These are phyloP conservation scores for Ceraceosorus guamensis DNA, from an alignment of 1,284 basidiomycete species.

Conservation along the genomic window DNA sequence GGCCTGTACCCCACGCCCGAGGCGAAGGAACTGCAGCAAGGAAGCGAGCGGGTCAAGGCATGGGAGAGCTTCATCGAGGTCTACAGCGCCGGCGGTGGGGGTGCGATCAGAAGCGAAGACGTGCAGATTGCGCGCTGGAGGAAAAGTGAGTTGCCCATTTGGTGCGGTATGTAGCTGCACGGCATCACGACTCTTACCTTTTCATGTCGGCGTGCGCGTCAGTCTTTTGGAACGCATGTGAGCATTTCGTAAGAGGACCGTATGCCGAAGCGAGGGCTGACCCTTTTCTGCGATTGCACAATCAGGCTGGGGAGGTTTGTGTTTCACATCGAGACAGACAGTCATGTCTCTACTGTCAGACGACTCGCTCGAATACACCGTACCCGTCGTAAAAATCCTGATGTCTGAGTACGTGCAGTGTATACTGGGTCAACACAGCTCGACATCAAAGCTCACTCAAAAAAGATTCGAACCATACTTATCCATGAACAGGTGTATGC, in stretches of 20 bases:
- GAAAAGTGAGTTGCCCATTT: slow-evolving; percentile 38
- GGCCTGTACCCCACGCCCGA: slow-evolving; percentile 37
- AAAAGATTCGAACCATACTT: neutral
- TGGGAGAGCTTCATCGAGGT: slow-evolving; percentile 47
- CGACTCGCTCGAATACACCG: slow-evolving; percentile 44
- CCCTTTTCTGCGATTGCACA: slow-evolving; percentile 2
- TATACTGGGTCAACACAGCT: too few relatives aligned
- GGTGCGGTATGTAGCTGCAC: neutral
- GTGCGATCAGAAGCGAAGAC: slow-evolving; percentile 48
- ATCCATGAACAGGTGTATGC: slow-evolving; percentile 15
- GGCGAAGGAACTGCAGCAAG: neutral
- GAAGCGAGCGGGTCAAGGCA: neutral
- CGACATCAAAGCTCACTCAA: too few relatives aligned
- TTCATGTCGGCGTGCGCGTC: neutral
- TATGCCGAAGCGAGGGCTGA: neutral
- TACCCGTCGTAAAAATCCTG: slow-evolving; percentile 47
- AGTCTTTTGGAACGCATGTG: neutral
- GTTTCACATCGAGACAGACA: slow-evolving; percentile 51
- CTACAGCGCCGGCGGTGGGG: slow-evolving; percentile 49
- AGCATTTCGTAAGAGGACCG: neutral
- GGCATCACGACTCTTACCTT: neutral
- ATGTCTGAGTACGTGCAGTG: slow-evolving; percentile 47
- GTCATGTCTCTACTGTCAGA: slow-evolving; percentile 49
- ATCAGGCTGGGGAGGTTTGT: slow-evolving; percentile 41
- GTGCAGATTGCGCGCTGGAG: slow-evolving; percentile 54